Evolutionary conservation across 805 yeast genomes (phyloP).

Genomic region (Pichia manshurica): DNA sequence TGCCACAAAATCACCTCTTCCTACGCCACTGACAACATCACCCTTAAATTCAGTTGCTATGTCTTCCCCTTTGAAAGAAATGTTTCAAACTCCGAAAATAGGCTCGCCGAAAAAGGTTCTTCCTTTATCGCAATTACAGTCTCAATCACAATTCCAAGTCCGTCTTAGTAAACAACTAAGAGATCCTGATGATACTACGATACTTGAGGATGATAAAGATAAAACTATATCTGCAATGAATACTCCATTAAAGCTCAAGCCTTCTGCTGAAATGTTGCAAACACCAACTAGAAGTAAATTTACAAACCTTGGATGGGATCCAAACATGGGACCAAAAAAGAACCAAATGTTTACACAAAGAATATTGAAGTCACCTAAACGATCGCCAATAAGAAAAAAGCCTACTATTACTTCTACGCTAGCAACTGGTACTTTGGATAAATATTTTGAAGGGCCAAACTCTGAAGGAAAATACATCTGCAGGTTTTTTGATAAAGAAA

Average conservation of each 20-base stretch:
- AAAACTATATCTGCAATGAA: conserved; percentile 14
- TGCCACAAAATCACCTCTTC: conserved; percentile 3
- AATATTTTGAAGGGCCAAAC: conserved; percentile 76
- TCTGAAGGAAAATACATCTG: conserved; percentile 68
- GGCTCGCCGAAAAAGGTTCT: conserved; percentile 20
- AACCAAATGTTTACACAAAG: conserved; percentile 25
- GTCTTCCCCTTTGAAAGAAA: conserved; percentile 31
- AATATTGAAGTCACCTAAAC: conserved; percentile 33
- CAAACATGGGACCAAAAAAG: conserved; percentile 30
- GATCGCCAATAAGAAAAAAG: conserved; percentile 42
- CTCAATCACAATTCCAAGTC: conserved; percentile 5
- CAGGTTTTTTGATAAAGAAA: conserved; percentile 35
- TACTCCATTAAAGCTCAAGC: conserved; percentile 27
- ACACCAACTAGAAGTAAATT: conserved; percentile 28
- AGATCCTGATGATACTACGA: conserved; percentile 4
- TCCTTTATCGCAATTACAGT: background rate
- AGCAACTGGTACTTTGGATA: conserved; percentile 87
- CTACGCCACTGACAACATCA: conserved; percentile 10
- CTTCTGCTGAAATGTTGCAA: conserved; percentile 17
- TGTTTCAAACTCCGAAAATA: conserved; percentile 17
- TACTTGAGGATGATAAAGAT: conserved; percentile 11
- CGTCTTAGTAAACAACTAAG: background rate
- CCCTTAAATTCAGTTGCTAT: conserved; percentile 12
- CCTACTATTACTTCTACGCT: conserved; percentile 57
- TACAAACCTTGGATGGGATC: conserved; percentile 28